A percentile compares a stretch with the other conserved stretches of the same genome.
Conservation (phyloP, 306 rosid genomes). For the Potentilla sterilis region DNA sequence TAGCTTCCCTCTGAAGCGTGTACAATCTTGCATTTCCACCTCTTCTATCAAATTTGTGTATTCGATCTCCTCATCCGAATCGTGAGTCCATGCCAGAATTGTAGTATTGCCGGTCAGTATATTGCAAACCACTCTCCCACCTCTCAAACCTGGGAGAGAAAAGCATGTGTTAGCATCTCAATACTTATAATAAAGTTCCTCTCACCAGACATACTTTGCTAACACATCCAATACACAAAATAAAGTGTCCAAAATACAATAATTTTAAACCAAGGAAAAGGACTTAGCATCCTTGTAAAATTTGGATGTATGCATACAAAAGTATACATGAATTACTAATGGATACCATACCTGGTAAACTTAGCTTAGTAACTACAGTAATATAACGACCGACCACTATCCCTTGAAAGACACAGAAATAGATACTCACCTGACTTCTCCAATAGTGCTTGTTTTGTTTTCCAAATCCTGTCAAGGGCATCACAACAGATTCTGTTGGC, state of each 20-base stretch:
- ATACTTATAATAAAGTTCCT: neutral
- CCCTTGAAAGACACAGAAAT: neutral
- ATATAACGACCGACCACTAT: neutral
- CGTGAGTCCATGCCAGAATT: neutral
- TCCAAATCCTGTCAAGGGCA: constrained; percentile 96
- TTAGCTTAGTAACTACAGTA: neutral
- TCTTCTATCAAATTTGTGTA: neutral
- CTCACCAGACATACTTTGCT: neutral
- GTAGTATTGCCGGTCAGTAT: neutral
- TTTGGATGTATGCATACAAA: neutral
- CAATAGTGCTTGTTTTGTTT: constrained; percentile 90
- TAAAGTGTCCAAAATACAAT: neutral
- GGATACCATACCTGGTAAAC: neutral
- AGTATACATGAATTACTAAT: neutral
- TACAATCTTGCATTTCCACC: constrained; percentile 1
- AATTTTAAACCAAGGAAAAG: neutral
- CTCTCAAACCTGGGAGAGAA: neutral
- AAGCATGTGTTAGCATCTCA: neutral
- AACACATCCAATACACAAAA: neutral
- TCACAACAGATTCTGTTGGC: constrained; percentile 71
- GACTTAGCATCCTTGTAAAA: neutral
- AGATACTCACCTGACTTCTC: constrained; percentile 76
- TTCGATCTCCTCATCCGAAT: neutral
- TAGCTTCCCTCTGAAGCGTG: neutral
- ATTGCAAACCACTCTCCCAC: neutral